These are phyloP conservation scores for Senna tora DNA, from an alignment of 306 rosid species.

Conservation along the genomic window DNA sequence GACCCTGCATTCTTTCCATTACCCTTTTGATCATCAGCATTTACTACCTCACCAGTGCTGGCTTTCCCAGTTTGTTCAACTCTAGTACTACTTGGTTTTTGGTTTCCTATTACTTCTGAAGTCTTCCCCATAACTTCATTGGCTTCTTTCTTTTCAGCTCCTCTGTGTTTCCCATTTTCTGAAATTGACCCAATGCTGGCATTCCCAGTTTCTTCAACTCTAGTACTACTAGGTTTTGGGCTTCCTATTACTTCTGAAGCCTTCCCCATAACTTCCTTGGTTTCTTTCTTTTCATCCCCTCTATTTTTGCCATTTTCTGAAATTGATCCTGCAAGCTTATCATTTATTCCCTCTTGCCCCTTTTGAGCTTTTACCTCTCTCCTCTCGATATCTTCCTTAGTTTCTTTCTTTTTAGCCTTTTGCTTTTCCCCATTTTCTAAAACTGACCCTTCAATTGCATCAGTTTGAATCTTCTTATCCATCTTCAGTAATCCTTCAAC, in stretches of 20 bases:
- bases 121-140: no score
- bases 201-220: no score
- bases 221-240: no score
- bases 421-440: not conserved
- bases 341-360: conserved; percentile 14
- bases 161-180: no score
- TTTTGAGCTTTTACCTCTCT: conserved; percentile 8
- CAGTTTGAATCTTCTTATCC: conserved; percentile 36
- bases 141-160: no score
- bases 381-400: not conserved
- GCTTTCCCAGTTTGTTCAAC: not conserved
- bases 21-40: not conserved
- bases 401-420: not conserved
- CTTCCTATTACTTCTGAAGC: not conserved
- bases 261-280: not conserved
- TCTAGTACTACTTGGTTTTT: not conserved
- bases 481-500: not conserved
- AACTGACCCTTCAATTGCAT: conserved; percentile 10
- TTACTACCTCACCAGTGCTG: not conserved
- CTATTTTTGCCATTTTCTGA: not conserved
- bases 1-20: not conserved
- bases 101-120: not conserved
- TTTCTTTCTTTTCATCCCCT: not conserved
- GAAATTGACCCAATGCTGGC: no score
- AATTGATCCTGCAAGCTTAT: not conserved